Evolutionary conservation across 805 yeast genomes (phyloP), one percentile per base, ranked within the genome.

Genomic region (Candida ovalis): DNA sequence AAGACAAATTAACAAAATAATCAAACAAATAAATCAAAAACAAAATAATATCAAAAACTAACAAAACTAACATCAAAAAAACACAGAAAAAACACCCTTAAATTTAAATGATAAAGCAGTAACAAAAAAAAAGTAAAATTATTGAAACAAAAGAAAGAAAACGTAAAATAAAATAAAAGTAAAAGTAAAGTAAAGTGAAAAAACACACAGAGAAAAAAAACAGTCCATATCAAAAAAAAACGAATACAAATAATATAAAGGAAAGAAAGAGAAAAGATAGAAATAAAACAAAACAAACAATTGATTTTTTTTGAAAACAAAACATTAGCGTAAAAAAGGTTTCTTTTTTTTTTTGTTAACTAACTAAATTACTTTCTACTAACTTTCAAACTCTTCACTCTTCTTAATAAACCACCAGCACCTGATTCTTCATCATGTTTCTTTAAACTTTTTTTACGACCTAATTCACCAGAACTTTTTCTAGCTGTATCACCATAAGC

Each of bases 321-420:
- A 40, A 37, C 12, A 4, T 21, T 19, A 37, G 22, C 10, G 13
- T 21, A 19, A 18, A 37, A 10, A 21, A 13, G 22, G 6, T 21
- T 7, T 5, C n/a, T 4, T 5, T n/a, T 24, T 19, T 10, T 37
- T 37, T 17, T 32, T n/a, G 15, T 30, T 30, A 13, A 25, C 7
- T 25, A 10, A 25, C 10, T 25, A 9, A 30, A 19, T 38, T 36
- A 42, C 39, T 36, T 71, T 58, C 76, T 68, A 8, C 87, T 81
- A 38, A 88, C 96, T 67, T 88, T 88, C 70, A 91, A 77, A 72
- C 96, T 88, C 69, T 86, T 88, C 40, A 91, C 97, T 64, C 97
- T 83, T 61, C 85, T 82, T 61, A 91, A 71, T 52, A 91, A 74
- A 4, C 88, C 83, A 47, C 54, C 35, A 10, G 59, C 60, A 23